phyloP scores from a whole-genome alignment of 805 yeast genomes.

The Wickerhamomyces sydowiorum region DNA sequence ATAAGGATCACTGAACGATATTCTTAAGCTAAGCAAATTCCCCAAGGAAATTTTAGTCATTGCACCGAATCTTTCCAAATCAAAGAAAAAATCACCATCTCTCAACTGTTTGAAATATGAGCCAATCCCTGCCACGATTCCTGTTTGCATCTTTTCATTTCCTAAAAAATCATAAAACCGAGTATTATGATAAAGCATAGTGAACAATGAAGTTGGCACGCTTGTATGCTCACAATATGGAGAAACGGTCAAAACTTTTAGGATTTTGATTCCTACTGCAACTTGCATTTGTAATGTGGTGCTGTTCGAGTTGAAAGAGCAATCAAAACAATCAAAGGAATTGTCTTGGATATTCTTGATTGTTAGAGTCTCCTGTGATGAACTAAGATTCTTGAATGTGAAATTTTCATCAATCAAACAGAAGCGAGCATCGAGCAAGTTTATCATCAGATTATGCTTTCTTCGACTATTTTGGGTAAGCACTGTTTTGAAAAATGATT shows the following conservation, averaged over 20 bases:
- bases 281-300: not conserved
- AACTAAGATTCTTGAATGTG: not conserved
- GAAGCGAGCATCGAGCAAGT: not conserved
- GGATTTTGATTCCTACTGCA: not conserved
- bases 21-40: not conserved
- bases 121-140: not conserved
- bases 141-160: not conserved
- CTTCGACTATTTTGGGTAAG: not conserved
- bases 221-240: not conserved
- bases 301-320: not conserved
- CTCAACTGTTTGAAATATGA: not conserved
- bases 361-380: not conserved
- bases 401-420: not conserved
- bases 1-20: conserved; percentile 6
- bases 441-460: not conserved
- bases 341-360: not conserved
- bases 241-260: not conserved
- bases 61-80: conserved; percentile 4
- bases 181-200: not conserved
- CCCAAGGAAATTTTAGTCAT: conserved; percentile 1
- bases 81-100: not conserved
- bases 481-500: conserved; percentile 3
- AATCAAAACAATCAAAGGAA: not conserved
- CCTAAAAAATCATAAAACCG: conserved; percentile 2
- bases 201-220: not conserved